Percentiles rank a stretch among this genome's conserved stretches.
These are phyloP conservation scores for Phialophora verrucosa DNA, from an alignment of 2,329 filamentous ascomycete species.

Conservation along the genomic window DNA sequence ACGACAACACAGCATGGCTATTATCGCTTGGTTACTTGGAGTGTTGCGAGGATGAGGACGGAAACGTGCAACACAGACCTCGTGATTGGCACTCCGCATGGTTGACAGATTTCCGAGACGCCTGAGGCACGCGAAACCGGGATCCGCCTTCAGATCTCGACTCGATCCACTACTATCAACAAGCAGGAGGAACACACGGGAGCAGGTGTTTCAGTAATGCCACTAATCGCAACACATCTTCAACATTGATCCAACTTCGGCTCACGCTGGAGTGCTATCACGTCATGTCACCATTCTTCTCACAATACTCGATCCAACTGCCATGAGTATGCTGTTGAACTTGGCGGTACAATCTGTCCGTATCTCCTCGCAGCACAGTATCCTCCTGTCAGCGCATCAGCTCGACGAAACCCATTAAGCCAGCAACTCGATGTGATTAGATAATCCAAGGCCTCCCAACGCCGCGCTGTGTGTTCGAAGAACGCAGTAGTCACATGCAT, in stretches of 20 bases:
- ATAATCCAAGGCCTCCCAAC: conserved; percentile 21
- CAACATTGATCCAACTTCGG: conserved; percentile 1
- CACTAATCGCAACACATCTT: not conserved
- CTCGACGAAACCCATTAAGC: not conserved
- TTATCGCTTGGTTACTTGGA: not conserved
- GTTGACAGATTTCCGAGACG: conserved; percentile 34
- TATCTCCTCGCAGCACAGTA: not conserved
- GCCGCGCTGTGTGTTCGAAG: conserved; percentile 23
- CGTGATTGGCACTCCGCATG: conserved; percentile 37
- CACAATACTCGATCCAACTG: not conserved
- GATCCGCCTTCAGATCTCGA: conserved; percentile 8
- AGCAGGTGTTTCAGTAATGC: not conserved
- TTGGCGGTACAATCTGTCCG: conserved; percentile 19
- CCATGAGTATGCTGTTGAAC: conserved; percentile 10
- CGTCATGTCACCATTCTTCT: not conserved
- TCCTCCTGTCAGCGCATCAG: conserved; percentile 7
- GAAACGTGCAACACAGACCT: conserved; percentile 28
- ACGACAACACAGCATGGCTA: not conserved
- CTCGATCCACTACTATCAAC: not conserved
- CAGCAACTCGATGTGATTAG: conserved; percentile 2
- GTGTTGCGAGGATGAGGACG: not conserved
- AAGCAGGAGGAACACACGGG: not conserved
- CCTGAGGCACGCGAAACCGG: conserved; percentile 22
- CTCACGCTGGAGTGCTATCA: not conserved
- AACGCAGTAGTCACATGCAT: conserved; percentile 21